Base-by-base conservation (phyloP, 2,329 filamentous ascomycete genomes). In the Fusarium sarcochroum region DNA sequence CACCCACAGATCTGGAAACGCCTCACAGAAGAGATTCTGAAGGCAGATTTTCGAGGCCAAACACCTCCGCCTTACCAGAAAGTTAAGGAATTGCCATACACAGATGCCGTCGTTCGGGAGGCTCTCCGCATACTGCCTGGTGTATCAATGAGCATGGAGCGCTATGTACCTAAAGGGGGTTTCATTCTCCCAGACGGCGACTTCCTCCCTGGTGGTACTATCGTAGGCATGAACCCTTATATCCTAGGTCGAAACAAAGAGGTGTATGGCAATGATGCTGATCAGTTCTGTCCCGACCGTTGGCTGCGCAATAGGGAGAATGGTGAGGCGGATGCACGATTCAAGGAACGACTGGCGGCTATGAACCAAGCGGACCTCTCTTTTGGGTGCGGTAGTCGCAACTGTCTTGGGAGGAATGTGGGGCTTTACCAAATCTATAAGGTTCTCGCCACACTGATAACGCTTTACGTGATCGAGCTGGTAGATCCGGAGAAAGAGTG, bases 21-120 rank as follows among this genome's bases (percentile, higher is more conserved):
- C 7, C 58, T 75, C 3, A 60, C 45, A 1, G 34, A 54, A 2
- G 73, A 75, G 18, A 58, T 75, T 9, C 40, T 63, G 11, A 49
- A 17, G 1, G 66, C 67, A 1, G 46, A 32, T 0, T 57, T 69
- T 50, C 41, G 23, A 9, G 35, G 51, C 3, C 21, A 49, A 20
- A 61, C 41, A 6, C 63, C 58, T n/a, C n/a, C n/a, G n/a, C n/a
- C n/a, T n/a, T 72, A 63, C 51, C 65, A 62, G 14, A 53, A 68
- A 9, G 72, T 67, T 11, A 64, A 58, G 35, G 48, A 53, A 2
- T 30, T 73, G 4, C 49, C 71, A 4, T 73, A 73, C 20, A 42
- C 67, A 7, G 64, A 73, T 41, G 83, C 84, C 1, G 80, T 85
- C 1, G 75, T 86, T 14, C 80, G 80, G 23, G 85, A 87, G 71